These are phyloP conservation scores for Penicillium taxi DNA, from an alignment of 495 filamentous ascomycete genomes.

Conservation along the genomic window DNA sequence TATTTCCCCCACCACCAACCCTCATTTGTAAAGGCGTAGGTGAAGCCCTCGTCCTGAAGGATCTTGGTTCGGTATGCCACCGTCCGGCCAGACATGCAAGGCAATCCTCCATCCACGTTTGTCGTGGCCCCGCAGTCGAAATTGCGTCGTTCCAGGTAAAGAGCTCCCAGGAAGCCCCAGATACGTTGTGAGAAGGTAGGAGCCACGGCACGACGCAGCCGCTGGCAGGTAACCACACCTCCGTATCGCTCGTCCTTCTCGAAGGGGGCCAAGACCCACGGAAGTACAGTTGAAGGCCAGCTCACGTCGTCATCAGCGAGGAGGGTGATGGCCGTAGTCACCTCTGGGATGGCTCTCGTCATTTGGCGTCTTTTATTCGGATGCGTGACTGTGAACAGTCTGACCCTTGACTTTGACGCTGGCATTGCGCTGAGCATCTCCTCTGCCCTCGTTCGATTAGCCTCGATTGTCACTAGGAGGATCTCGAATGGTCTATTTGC, in stretches of 20 bases:
- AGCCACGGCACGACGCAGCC: conserved; percentile 55
- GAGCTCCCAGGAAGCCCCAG: conserved; percentile 72
- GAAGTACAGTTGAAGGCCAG: conserved; percentile 67
- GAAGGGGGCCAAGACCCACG: conserved; percentile 80
- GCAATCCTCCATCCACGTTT: conserved; percentile 75
- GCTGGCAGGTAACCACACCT: conserved; percentile 75
- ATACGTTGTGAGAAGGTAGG: conserved; percentile 49
- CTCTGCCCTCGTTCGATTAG: conserved; percentile 48
- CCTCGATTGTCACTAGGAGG: conserved; percentile 57
- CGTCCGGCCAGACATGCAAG: conserved; percentile 80
- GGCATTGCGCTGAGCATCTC: conserved; percentile 46
- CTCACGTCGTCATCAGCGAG: conserved; percentile 85
- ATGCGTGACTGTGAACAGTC: conserved; percentile 46
- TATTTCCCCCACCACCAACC: conserved; percentile 58
- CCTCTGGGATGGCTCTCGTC: conserved; percentile 68
- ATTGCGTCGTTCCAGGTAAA: conserved; percentile 77
- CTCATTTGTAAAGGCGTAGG: conserved; percentile 63
- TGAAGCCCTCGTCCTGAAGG: conserved; percentile 67
- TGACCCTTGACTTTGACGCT: conserved; percentile 43
- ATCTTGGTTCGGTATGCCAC: conserved; percentile 77
- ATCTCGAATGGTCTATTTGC: conserved; percentile 48
- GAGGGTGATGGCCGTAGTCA: conserved; percentile 64
- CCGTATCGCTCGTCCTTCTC: conserved; percentile 64
- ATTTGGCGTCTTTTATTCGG: conserved; percentile 84
- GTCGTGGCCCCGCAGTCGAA: conserved; percentile 86